These are phyloP conservation scores for Lineolata rhizophorae DNA, from an alignment of 495 filamentous ascomycete genomes.

Conservation along the genomic window DNA sequence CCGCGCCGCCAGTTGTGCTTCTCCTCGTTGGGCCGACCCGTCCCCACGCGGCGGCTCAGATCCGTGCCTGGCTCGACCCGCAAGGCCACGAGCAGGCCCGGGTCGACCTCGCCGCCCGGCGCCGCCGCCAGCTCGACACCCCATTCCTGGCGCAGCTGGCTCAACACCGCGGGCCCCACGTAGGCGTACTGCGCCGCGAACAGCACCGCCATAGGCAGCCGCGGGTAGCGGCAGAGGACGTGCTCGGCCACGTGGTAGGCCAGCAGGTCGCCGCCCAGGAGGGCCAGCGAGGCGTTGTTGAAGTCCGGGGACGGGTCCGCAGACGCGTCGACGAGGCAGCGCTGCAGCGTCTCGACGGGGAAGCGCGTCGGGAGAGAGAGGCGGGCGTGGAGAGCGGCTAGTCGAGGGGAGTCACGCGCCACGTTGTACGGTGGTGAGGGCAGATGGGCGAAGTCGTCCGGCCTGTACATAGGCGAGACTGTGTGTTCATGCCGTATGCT, in stretches of 20 bases:
- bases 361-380: constrained; percentile 62
- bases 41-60: constrained; percentile 10
- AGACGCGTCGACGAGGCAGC: constrained; percentile 63
- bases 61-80: constrained; percentile 29
- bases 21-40: constrained; percentile 22
- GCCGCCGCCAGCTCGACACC: constrained; percentile 66
- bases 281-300: constrained; percentile 65
- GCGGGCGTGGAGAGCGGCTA: constrained; percentile 81
- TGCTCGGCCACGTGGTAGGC: constrained; percentile 73
- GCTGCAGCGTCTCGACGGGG: constrained; percentile 67
- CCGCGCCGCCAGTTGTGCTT: constrained; percentile 41
- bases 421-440: constrained; percentile 48
- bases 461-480: neutral
- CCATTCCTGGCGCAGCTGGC: constrained; percentile 57
- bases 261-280: constrained; percentile 62
- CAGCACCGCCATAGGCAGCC: constrained; percentile 62
- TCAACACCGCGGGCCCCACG: constrained; percentile 46
- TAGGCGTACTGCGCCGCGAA: constrained; percentile 70
- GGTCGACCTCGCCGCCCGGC: constrained; percentile 79
- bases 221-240: constrained; percentile 69
- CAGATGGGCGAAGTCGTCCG: constrained; percentile 4
- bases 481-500: no score
- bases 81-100: constrained; percentile 72
- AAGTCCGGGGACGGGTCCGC: constrained; percentile 53
- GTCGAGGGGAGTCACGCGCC: constrained; percentile 63